Percentiles rank a stretch among this genome's conserved stretches.
Conservation (phyloP, 1,284 basidiomycete species). For the Melampsora americana region DNA sequence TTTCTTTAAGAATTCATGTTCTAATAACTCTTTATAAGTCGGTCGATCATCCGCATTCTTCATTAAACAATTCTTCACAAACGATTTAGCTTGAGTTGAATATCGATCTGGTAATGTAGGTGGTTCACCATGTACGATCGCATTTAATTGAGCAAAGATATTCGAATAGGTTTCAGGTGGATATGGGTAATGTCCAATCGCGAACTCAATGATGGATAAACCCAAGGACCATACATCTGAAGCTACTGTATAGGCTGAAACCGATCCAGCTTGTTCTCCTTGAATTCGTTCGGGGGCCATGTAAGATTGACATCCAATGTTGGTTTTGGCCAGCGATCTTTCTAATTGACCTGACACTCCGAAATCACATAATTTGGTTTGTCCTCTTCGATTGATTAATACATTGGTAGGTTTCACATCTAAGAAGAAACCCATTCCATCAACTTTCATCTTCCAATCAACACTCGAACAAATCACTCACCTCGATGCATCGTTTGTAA, state of each 20-base stretch:
- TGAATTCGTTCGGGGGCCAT: slow-evolving; percentile 99
- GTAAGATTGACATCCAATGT: slow-evolving; percentile 97
- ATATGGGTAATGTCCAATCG: slow-evolving; percentile 88
- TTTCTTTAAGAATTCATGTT: slow-evolving; percentile 50
- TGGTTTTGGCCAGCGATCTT: slow-evolving; percentile 92
- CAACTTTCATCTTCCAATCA: neutral
- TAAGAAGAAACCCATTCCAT: slow-evolving; percentile 49
- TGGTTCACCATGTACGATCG: slow-evolving; percentile 90
- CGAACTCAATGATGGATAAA: slow-evolving; percentile 87
- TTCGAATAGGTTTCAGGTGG: slow-evolving; percentile 98
- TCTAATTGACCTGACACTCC: slow-evolving; percentile 96
- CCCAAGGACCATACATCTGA: slow-evolving; percentile 99
- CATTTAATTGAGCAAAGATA: slow-evolving; percentile 91
- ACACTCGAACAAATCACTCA: slow-evolving; percentile 54
- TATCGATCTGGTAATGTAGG: slow-evolving; percentile 68
- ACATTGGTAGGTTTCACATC: slow-evolving; percentile 98
- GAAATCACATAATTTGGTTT: slow-evolving; percentile 95
- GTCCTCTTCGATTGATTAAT: slow-evolving; percentile 79
- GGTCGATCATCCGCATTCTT: slow-evolving; percentile 52
- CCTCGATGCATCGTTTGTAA: slow-evolving; percentile 95
- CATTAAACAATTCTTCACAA: slow-evolving; percentile 52
- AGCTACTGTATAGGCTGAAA: slow-evolving; percentile 88
- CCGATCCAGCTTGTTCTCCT: slow-evolving; percentile 80
- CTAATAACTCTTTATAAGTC: slow-evolving; percentile 52
- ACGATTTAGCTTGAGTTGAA: slow-evolving; percentile 52